Evolutionary conservation across 2,329 filamentous ascomycete genomes (phyloP).

Genomic region (Neofusicoccum sp.): DNA sequence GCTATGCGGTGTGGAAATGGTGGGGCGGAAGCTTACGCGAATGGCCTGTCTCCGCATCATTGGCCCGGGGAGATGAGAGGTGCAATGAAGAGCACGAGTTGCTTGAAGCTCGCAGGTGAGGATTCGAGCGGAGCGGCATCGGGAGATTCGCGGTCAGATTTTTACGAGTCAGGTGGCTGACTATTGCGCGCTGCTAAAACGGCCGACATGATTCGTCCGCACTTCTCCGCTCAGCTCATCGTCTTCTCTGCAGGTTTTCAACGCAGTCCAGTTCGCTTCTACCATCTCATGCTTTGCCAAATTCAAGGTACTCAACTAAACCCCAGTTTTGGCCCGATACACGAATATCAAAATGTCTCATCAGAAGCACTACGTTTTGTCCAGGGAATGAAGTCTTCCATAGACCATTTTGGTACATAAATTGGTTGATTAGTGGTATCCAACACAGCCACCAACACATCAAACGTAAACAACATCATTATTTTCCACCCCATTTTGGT

Average conservation of each 20-base stretch:
- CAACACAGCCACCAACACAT: neutral
- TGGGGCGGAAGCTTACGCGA: neutral
- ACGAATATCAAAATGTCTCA: too few species aligned
- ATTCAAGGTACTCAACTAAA: too few species aligned
- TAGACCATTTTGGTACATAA: neutral
- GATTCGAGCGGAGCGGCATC: neutral
- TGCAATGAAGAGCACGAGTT: neutral
- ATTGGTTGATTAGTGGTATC: neutral
- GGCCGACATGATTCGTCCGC: neutral
- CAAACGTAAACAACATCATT: neutral
- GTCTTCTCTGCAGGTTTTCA: too few species aligned
- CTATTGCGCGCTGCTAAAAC: neutral
- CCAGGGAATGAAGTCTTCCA: neutral
- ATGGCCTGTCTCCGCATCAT: slow-evolving; percentile 12
- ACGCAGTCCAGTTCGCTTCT: too few species aligned
- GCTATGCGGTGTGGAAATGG: neutral
- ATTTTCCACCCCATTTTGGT: too few species aligned
- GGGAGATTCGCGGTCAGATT: neutral
- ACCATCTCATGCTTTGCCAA: too few species aligned
- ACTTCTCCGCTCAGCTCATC: neutral
- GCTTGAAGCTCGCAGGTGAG: neutral
- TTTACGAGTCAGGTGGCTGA: slow-evolving; percentile 2
- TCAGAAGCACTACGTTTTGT: neutral
- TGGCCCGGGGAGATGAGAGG: neutral
- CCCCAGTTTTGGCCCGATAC: too few species aligned